Evolutionary conservation across 2,329 filamentous ascomycete species (phyloP).

Genomic region (Knufia petricola): DNA sequence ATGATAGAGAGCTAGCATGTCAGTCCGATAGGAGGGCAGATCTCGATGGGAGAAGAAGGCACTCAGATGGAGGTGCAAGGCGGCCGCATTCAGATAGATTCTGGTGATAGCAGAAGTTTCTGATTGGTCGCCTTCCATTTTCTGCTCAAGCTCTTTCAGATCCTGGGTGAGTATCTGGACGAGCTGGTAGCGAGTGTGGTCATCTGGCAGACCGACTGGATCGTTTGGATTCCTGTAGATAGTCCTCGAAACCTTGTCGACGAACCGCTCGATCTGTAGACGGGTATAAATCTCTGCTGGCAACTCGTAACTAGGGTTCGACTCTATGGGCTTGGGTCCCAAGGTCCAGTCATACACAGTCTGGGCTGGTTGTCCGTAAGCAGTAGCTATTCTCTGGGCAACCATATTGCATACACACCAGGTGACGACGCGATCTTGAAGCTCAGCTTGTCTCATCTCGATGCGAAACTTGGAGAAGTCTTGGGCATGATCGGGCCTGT

Average conservation of each 20-base stretch:
- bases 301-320: conserved; percentile 39
- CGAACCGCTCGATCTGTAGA: conserved; percentile 49
- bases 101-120: conserved; percentile 36
- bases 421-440: conserved; percentile 54
- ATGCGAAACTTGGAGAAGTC: conserved; percentile 43
- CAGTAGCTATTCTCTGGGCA: conserved; percentile 57
- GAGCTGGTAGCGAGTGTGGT: conserved; percentile 36
- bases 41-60: conserved; percentile 42
- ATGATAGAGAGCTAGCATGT: conserved; percentile 37
- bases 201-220: conserved; percentile 41
- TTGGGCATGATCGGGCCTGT: conserved; percentile 54
- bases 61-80: conserved; percentile 39
- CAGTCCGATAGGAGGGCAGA: conserved; percentile 37
- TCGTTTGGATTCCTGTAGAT: conserved; percentile 49
- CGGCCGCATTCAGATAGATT: conserved; percentile 38
- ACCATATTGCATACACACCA: conserved; percentile 62
- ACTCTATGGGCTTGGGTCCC: conserved; percentile 32
- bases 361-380: conserved; percentile 57
- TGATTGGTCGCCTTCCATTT: conserved; percentile 29
- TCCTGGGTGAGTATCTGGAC: conserved; percentile 38
- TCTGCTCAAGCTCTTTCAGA: conserved; percentile 44
- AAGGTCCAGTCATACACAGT: conserved; percentile 53
- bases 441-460: conserved; percentile 51
- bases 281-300: conserved; percentile 43
- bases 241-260: conserved; percentile 47